A percentile compares a stretch with the other conserved stretches of the same genome.
phyloP scores from a whole-genome alignment of 495 filamentous ascomycete genomes.

The Penicillium ucsense region DNA sequence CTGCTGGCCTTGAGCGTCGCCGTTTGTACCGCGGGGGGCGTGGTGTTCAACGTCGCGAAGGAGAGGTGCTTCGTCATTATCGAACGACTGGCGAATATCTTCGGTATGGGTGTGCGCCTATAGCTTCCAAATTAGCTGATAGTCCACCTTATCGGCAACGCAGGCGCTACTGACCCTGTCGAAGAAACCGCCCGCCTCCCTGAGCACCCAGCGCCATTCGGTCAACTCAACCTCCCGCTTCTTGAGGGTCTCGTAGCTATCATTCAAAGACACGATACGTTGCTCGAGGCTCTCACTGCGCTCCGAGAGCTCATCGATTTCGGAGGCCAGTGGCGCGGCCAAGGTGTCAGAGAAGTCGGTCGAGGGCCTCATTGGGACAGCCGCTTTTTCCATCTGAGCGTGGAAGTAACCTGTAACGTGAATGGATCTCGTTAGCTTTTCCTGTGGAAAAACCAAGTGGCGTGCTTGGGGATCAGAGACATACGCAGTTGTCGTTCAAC shows the following conservation, averaged over 20 bases:
- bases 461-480: constrained; percentile 13
- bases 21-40: constrained; percentile 45
- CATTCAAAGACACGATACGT: constrained; percentile 81
- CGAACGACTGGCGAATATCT: constrained; percentile 84
- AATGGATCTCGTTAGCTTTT: constrained; percentile 2
- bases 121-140: constrained; percentile 6
- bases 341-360: constrained; percentile 78
- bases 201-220: constrained; percentile 95
- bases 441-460: neutral
- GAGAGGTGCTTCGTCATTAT: constrained; percentile 74
- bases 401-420: constrained; percentile 65
- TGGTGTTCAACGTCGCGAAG: constrained; percentile 83
- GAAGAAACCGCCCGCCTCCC: constrained; percentile 93
- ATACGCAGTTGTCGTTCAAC: constrained; percentile 93
- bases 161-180: constrained; percentile 49
- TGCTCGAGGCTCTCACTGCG: constrained; percentile 87
- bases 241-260: constrained; percentile 97
- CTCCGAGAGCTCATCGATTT: constrained; percentile 92
- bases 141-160: neutral
- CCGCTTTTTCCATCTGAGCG: constrained; percentile 85
- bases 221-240: constrained; percentile 93
- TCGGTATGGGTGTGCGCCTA: constrained; percentile 88
- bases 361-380: constrained; percentile 71
- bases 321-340: constrained; percentile 75
- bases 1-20: constrained; percentile 62